Evolutionary conservation across 2,329 filamentous ascomycete species (phyloP), one percentile per base, ranked within the genome.

Genomic region (Fusarium buxicola): DNA sequence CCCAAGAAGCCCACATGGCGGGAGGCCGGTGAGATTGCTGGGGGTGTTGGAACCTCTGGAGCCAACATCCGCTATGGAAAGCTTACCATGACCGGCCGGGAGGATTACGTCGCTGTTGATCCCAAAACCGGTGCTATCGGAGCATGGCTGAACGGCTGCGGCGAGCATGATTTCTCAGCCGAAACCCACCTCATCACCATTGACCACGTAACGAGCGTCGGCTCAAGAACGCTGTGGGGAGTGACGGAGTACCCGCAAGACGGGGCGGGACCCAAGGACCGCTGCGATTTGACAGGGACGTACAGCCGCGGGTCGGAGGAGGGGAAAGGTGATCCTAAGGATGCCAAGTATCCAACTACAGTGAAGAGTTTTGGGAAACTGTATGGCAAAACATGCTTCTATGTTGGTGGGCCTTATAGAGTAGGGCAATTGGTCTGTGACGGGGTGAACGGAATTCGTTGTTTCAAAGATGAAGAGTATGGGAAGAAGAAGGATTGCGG

Each of bases 81-180:
- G 3, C 31, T 60, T 2, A 38, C 27, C 3, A 16, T 31, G 5
- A 54, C 41, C 0, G 35, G 54, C 2, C 48, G 48, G 3, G 8
- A 36, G 1, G 58, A 63, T 5, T 63, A 62, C 12, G 18, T 63
- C 13, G 49, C 39, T 2, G 40, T 63, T 2, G 58, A 61, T 11
- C 58, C 45, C 5, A 47, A 51, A 1, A 55, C 45, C 0, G 60
- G 60, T 7, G 49, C 55, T 0, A 40, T 60, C 7, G 55, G 8
- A 2, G 55, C 48, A 2, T 61, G 58, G 58, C 50, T 61, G 5
- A 61, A 56, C 7, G 48, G 58, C 0, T 60, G 57, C 8, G 39
- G 28, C 2, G 36, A 55, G 12, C 25, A 27, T 27, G 43, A 43
- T 6, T 39, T 13, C 1, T 50, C 43, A 4, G 41, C 56, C 15